Conservation (phyloP, 371 early-diverging fungal genomes). For the Haplosporangium sp. region DNA sequence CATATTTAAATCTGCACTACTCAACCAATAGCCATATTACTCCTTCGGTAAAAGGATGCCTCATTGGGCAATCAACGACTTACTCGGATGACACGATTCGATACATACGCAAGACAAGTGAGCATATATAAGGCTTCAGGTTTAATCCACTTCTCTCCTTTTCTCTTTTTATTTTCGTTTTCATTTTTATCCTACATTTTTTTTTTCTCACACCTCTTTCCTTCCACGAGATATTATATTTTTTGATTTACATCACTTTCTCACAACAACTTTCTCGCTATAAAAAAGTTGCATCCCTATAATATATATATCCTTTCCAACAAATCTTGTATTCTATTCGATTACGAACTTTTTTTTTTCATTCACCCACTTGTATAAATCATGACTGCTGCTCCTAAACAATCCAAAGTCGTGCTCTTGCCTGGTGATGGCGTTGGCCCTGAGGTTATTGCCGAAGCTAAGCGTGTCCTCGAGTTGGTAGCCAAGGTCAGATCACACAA, state of each 20-base stretch:
- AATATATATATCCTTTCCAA: background rate
- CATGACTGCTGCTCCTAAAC: slow-evolving; percentile 24
- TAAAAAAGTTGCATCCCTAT: slow-evolving; percentile 2
- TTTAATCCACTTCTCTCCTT: background rate
- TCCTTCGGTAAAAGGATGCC: slow-evolving; percentile 20
- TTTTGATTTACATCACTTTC: slow-evolving; percentile 25
- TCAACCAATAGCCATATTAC: slow-evolving; percentile 2
- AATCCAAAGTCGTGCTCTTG: slow-evolving; percentile 78
- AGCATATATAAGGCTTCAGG: background rate
- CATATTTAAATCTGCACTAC: background rate
- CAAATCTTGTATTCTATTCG: background rate
- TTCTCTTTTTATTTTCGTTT: slow-evolving; percentile 7
- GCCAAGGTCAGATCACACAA: slow-evolving; percentile 71
- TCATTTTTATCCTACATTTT: slow-evolving; percentile 8
- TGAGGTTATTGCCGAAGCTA: slow-evolving; percentile 92
- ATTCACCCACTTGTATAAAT: background rate
- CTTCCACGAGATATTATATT: background rate
- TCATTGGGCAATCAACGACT: slow-evolving; percentile 18
- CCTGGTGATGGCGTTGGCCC: slow-evolving; percentile 98
- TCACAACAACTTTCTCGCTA: background rate
- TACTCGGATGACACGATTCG: slow-evolving; percentile 1
- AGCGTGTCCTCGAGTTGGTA: slow-evolving; percentile 86
- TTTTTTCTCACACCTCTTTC: slow-evolving; percentile 11
- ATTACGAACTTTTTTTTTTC: background rate
- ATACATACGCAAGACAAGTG: background rate